These are phyloP conservation scores for Penicillium expansum DNA, from an alignment of 2,329 filamentous ascomycete species.

Conservation along the genomic window DNA sequence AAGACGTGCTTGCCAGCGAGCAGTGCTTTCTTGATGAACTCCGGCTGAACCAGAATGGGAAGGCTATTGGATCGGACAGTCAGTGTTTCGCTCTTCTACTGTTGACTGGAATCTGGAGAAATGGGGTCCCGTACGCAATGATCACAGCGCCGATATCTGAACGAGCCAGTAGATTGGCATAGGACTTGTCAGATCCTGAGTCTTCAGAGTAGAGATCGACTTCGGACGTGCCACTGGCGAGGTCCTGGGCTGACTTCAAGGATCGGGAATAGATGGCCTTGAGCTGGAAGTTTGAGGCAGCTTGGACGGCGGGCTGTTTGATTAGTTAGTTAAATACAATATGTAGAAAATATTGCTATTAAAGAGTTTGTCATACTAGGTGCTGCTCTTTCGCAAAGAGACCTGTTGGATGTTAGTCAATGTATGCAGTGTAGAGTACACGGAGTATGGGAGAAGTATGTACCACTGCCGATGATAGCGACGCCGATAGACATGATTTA, in stretches of 20 bases:
- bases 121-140: slow-evolving; percentile 44
- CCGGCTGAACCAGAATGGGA: slow-evolving; percentile 53
- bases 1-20: slow-evolving; percentile 55
- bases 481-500: slow-evolving; percentile 47
- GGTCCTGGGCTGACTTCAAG: slow-evolving; percentile 51
- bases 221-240: slow-evolving; percentile 32
- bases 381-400: slow-evolving; percentile 59
- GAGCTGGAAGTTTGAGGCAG: slow-evolving; percentile 45
- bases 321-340: neutral
- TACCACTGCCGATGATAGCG: slow-evolving; percentile 55
- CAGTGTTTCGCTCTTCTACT: neutral
- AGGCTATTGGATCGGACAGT: slow-evolving; percentile 38
- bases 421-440: neutral
- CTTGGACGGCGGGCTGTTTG: slow-evolving; percentile 51
- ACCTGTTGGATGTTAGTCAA: slow-evolving; percentile 30
- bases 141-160: slow-evolving; percentile 52
- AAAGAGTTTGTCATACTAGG: slow-evolving; percentile 36
- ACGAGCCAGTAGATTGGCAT: slow-evolving; percentile 48
- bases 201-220: slow-evolving; percentile 59
- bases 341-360: neutral
- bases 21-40: slow-evolving; percentile 50
- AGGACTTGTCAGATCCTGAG: slow-evolving; percentile 44
- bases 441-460: slow-evolving; percentile 3
- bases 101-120: neutral
- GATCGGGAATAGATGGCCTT: slow-evolving; percentile 61